phyloP scores from a whole-genome alignment of 1,284 basidiomycete species.

The Porogramme epimiltina region DNA sequence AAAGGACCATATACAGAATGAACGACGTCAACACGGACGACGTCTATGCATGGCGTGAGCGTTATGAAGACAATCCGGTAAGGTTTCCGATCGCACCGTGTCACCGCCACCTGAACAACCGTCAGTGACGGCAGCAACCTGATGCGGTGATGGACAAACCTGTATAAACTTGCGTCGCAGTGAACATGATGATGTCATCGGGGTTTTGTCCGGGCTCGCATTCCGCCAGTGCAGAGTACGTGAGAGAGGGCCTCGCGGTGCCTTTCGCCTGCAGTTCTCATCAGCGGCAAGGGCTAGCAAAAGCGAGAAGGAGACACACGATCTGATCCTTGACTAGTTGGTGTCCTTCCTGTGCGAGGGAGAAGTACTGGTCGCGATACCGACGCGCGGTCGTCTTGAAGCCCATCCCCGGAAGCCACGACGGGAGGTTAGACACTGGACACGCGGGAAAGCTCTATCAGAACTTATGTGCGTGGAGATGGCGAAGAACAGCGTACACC shows the following conservation, averaged over 20 bases:
- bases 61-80: not conserved
- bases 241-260: constrained; percentile 23
- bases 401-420: constrained; percentile 23
- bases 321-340: constrained; percentile 14
- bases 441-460: constrained; percentile 3
- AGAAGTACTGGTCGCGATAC: constrained; percentile 13
- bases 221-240: constrained; percentile 50
- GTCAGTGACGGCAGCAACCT: constrained; percentile 62
- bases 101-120: constrained; percentile 7
- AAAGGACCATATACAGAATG: constrained; percentile 31
- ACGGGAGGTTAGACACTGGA: constrained; percentile 23
- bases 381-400: constrained; percentile 21
- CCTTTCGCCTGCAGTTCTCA: constrained; percentile 24
- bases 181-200: constrained; percentile 11
- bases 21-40: constrained; percentile 20
- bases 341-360: constrained; percentile 10
- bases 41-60: not conserved
- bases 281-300: constrained; percentile 34
- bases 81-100: constrained; percentile 1
- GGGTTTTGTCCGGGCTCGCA: constrained; percentile 40
- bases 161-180: constrained; percentile 14
- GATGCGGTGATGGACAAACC: constrained; percentile 37
- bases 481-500: constrained; percentile 20
- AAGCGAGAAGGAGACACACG: not conserved
- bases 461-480: not conserved